A percentile compares a stretch with the other conserved stretches of the same genome.
These are phyloP conservation scores for Cyclotella baltica DNA, from an alignment of 108 stramenopile genomes.

Conservation along the genomic window DNA sequence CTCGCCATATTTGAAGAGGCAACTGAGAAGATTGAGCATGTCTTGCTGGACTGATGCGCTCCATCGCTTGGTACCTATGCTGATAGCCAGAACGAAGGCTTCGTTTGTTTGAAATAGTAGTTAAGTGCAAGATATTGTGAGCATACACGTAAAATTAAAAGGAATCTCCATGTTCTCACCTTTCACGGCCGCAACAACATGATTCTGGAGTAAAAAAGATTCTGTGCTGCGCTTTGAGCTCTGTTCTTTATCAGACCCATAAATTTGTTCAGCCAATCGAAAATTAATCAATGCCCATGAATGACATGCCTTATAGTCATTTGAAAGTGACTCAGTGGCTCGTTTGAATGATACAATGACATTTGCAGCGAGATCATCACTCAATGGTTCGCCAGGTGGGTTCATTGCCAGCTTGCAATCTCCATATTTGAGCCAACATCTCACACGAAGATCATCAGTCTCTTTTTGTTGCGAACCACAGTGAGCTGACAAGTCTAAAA, in stretches of 20 bases:
- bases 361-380: conserved; percentile 65
- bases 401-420: conserved; percentile 77
- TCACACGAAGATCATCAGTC: conserved; percentile 61
- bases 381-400: conserved; percentile 36
- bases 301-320: conserved; percentile 96
- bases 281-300: conserved; percentile 98
- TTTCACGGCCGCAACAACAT: conserved; percentile 87
- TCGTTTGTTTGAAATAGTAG: no score
- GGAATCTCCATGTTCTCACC: conserved; percentile 43
- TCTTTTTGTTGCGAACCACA: conserved; percentile 52
- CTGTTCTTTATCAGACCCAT: conserved; percentile 59
- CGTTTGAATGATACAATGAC: conserved; percentile 79
- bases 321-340: conserved; percentile 71
- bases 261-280: conserved; percentile 87
- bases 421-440: conserved; percentile 89
- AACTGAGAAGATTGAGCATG: conserved; percentile 94
- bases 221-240: conserved; percentile 13
- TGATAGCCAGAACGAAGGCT: conserved; percentile 88
- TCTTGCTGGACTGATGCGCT: conserved; percentile 97
- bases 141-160: background rate
- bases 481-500: conserved; percentile 60
- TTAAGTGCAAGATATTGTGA: background rate
- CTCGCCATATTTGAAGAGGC: conserved; percentile 95
- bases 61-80: conserved; percentile 90
- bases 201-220: conserved; percentile 52